Evolutionary conservation across 805 yeast species (phyloP).

Genomic region (Limtongozyma cylindracea): DNA sequence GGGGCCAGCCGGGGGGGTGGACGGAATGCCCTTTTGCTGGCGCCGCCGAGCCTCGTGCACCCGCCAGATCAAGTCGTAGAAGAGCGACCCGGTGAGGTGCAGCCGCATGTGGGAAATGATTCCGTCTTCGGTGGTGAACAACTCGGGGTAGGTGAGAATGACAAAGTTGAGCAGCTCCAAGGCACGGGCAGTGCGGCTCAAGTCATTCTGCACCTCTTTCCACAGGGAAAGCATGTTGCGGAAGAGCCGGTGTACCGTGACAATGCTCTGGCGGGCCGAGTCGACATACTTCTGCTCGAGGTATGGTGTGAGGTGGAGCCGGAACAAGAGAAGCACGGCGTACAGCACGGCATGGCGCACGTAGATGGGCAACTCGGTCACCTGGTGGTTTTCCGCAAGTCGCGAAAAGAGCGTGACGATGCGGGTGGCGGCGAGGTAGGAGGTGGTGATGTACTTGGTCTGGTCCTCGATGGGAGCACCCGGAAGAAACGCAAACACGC

Average conservation of each 20-base stretch:
- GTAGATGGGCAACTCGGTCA: slow-evolving; percentile 66
- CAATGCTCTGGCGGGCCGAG: slow-evolving; percentile 80
- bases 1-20: slow-evolving; percentile 2
- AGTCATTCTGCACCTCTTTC: slow-evolving; percentile 77
- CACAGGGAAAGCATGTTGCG: slow-evolving; percentile 79
- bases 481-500: slow-evolving; percentile 79
- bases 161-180: slow-evolving; percentile 76
- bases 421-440: slow-evolving; percentile 60
- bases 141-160: slow-evolving; percentile 65
- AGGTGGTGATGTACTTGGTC: slow-evolving; percentile 58
- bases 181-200: slow-evolving; percentile 76
- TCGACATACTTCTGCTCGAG: slow-evolving; percentile 54
- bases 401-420: slow-evolving; percentile 57
- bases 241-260: slow-evolving; percentile 71
- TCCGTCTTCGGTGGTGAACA: slow-evolving; percentile 23
- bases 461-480: slow-evolving; percentile 76
- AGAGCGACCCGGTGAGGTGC: slow-evolving; percentile 73
- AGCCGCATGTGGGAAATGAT: slow-evolving; percentile 78
- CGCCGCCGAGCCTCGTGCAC: slow-evolving; percentile 83
- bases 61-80: slow-evolving; percentile 84
- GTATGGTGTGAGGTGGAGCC: slow-evolving; percentile 57
- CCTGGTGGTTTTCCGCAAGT: slow-evolving; percentile 24
- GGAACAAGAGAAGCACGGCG: slow-evolving; percentile 55
- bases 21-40: no score
- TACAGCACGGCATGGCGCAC: slow-evolving; percentile 70